Conservation (phyloP, 352 stramenopile genomes). For the Blastocystis sp. region DNA sequence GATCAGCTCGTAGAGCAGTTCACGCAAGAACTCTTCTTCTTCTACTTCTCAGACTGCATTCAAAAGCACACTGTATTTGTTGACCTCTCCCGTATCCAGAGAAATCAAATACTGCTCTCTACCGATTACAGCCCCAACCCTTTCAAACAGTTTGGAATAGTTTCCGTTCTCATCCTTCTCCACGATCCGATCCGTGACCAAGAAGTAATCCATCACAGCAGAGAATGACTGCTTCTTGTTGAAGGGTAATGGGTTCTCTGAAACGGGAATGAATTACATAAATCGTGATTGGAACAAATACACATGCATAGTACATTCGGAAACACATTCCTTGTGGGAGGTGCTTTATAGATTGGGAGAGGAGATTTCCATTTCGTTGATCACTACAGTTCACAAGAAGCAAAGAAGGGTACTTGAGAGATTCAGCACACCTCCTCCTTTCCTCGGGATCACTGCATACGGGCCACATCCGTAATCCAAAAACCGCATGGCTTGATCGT, state of each 20-base stretch:
- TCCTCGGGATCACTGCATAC: neutral
- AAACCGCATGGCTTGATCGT: neutral
- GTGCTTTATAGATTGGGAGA: no score
- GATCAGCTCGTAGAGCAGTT: no score
- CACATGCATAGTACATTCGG: neutral
- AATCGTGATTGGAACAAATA: no score
- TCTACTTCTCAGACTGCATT: neutral
- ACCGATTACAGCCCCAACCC: neutral
- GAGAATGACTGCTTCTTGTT: neutral
- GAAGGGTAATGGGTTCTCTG: neutral
- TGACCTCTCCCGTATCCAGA: neutral
- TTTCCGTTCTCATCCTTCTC: neutral
- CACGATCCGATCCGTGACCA: slow-evolving; percentile 27
- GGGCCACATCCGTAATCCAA: neutral
- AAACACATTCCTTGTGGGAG: neutral
- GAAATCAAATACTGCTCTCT: slow-evolving; percentile 7
- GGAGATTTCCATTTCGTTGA: neutral
- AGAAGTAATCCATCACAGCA: neutral
- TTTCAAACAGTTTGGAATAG: slow-evolving; percentile 1
- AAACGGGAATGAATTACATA: no score
- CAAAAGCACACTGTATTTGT: slow-evolving; percentile 17
- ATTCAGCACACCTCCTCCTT: neutral
- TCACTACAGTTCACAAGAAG: neutral
- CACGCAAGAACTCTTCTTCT: neutral
- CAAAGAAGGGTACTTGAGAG: neutral